Evolutionary conservation across 2,329 filamentous ascomycete species (phyloP).

Genomic region (Aureobasidium namibiae): DNA sequence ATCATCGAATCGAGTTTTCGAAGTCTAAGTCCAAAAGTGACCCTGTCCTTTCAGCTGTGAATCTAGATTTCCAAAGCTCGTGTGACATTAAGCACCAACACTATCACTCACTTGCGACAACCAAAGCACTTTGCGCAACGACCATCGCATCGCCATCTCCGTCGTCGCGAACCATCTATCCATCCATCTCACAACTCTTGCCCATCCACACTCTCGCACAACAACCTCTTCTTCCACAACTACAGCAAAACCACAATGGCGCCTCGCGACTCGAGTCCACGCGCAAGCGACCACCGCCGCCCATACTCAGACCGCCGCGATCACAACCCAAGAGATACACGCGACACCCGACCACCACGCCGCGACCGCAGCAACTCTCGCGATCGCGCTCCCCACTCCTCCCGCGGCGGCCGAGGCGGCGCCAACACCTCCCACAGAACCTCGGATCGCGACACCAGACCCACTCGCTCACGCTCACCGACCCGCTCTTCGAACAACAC

Average conservation of each 20-base stretch:
- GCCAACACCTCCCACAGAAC: background rate
- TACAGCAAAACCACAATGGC: background rate
- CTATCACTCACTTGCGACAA: too few species aligned
- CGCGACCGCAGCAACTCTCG: constrained; percentile 6
- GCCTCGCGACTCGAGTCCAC: constrained; percentile 7
- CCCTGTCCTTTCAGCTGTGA: background rate
- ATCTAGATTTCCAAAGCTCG: background rate
- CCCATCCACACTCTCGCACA: background rate
- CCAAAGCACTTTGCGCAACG: background rate
- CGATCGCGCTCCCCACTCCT: background rate
- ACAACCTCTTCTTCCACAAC: background rate
- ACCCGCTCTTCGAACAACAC: background rate
- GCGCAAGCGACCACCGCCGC: background rate
- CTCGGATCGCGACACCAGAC: background rate
- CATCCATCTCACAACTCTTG: too few species aligned
- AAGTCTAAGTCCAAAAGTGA: background rate
- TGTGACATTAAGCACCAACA: background rate
- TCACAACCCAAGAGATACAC: background rate
- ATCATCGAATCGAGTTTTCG: background rate
- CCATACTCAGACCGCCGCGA: constrained; percentile 3
- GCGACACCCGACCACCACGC: background rate
- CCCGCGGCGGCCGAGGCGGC: background rate
- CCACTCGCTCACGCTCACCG: constrained; percentile 1
- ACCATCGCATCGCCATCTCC: background rate
- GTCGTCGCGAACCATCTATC: background rate